phyloP scores from a whole-genome alignment of 2,329 filamentous ascomycete species.

The Pyrenophora teres region DNA sequence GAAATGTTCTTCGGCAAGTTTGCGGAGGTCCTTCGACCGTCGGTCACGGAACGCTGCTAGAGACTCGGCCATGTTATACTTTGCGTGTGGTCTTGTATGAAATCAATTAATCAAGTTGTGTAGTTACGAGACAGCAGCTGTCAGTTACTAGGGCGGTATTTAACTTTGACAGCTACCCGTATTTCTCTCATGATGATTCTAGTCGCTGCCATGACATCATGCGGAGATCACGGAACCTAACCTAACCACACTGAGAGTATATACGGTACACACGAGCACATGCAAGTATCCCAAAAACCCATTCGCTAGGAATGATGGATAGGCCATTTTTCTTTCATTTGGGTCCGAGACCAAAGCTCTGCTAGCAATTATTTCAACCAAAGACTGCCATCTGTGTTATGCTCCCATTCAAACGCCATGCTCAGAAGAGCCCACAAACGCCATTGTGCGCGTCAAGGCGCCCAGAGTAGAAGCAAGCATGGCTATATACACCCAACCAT shows the following conservation, averaged over 20 bases:
- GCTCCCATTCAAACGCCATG: constrained; percentile 12
- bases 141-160: neutral
- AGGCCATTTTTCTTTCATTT: neutral
- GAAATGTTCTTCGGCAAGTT: constrained; percentile 40
- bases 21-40: constrained; percentile 34
- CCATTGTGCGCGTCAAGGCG: constrained; percentile 7
- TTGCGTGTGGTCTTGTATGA: neutral
- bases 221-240: constrained; percentile 14
- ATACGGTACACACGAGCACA: constrained; percentile 7
- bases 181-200: constrained; percentile 9
- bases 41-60: constrained; percentile 39
- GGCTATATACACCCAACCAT: neutral
- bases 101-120: neutral
- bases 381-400: neutral
- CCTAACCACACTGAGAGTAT: constrained; percentile 8
- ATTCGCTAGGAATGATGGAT: too few species aligned
- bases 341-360: neutral
- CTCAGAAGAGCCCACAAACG: constrained; percentile 13
- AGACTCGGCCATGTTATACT: constrained; percentile 32
- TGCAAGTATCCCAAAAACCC: neutral
- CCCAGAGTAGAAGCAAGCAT: neutral
- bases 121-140: neutral
- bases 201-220: constrained; percentile 21
- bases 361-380: constrained; percentile 1
- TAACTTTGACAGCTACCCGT: neutral